Evolutionary conservation across 202 grass and related monocot species (phyloP).

Genomic region (Panicum virgatum): DNA sequence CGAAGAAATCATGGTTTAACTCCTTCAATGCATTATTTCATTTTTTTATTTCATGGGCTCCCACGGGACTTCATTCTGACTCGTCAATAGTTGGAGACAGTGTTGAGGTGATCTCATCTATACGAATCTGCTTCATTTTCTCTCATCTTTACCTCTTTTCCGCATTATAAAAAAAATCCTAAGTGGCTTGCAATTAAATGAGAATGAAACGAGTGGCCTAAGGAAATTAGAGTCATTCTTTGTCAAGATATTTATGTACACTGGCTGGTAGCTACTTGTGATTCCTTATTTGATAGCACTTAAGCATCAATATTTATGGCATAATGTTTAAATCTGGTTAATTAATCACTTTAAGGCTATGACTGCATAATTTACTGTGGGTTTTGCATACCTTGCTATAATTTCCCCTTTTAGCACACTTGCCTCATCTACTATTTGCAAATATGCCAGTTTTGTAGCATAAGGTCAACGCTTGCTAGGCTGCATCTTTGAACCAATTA

Average conservation of each 20-base stretch:
- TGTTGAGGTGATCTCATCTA: too few relatives aligned
- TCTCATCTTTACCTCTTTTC: too few relatives aligned
- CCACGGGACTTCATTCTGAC: too few relatives aligned
- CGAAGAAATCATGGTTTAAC: too few relatives aligned
- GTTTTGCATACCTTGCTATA: neutral
- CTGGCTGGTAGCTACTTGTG: neutral
- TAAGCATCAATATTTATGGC: neutral
- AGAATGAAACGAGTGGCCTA: too few relatives aligned
- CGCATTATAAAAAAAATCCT: too few relatives aligned
- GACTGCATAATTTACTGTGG: neutral
- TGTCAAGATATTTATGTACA: neutral
- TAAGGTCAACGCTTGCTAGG: neutral
- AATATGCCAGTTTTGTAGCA: constrained; percentile 7
- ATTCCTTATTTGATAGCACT: neutral
- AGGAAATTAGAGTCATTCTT: neutral
- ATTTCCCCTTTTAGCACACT: neutral
- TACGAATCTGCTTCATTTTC: too few relatives aligned
- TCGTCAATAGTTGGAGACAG: too few relatives aligned
- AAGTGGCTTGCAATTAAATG: too few relatives aligned
- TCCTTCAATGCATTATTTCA: too few relatives aligned
- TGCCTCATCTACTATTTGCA: neutral
- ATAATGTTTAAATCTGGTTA: neutral
- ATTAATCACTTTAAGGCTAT: neutral
- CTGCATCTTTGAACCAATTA: neutral
- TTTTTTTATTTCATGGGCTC: too few relatives aligned